Percentiles rank a stretch among this genome's conserved stretches.
phyloP scores from a whole-genome alignment of 768 basidiomycete species.

The Kondoa malvinella region DNA sequence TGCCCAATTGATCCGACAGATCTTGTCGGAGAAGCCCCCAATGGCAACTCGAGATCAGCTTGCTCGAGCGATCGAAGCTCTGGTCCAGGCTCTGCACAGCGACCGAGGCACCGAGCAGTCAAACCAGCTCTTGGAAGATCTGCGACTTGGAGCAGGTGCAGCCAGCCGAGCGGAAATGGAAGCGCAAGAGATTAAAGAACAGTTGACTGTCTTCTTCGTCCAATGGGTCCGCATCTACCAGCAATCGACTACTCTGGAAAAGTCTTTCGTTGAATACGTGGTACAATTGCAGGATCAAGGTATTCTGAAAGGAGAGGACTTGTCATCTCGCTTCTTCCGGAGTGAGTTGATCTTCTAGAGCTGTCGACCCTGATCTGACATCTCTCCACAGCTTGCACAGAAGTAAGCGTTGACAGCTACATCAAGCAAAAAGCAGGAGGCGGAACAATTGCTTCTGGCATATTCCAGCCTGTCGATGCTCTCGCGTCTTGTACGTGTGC shows the following conservation, averaged over 20 bases:
- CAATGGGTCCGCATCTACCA: slow-evolving; percentile 93
- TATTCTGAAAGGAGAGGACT: slow-evolving; percentile 84
- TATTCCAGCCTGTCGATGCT: slow-evolving; percentile 87
- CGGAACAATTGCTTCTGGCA: slow-evolving; percentile 45
- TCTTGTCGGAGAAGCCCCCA: slow-evolving; percentile 61
- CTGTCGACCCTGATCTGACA: not conserved
- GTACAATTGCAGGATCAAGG: slow-evolving; percentile 94
- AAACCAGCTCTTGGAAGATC: slow-evolving; percentile 53
- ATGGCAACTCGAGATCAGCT: slow-evolving; percentile 60
- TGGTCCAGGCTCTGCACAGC: slow-evolving; percentile 52
- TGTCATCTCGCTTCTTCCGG: slow-evolving; percentile 94
- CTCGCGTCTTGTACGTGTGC: slow-evolving; percentile 47
- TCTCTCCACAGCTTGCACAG: slow-evolving; percentile 54
- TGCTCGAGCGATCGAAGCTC: slow-evolving; percentile 57
- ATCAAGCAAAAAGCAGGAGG: slow-evolving; percentile 32
- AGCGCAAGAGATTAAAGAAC: slow-evolving; percentile 29
- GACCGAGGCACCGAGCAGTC: slow-evolving; percentile 65
- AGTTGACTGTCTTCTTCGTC: slow-evolving; percentile 31
- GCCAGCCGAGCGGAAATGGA: slow-evolving; percentile 20
- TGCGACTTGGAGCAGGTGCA: slow-evolving; percentile 41
- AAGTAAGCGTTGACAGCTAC: slow-evolving; percentile 80
- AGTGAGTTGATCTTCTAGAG: not conserved
- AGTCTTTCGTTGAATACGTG: slow-evolving; percentile 88
- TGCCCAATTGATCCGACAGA: slow-evolving; percentile 68
- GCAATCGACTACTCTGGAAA: slow-evolving; percentile 73